Evolutionary conservation across 2,329 filamentous ascomycete species (phyloP).

Genomic region (Triangularia verruculosa): DNA sequence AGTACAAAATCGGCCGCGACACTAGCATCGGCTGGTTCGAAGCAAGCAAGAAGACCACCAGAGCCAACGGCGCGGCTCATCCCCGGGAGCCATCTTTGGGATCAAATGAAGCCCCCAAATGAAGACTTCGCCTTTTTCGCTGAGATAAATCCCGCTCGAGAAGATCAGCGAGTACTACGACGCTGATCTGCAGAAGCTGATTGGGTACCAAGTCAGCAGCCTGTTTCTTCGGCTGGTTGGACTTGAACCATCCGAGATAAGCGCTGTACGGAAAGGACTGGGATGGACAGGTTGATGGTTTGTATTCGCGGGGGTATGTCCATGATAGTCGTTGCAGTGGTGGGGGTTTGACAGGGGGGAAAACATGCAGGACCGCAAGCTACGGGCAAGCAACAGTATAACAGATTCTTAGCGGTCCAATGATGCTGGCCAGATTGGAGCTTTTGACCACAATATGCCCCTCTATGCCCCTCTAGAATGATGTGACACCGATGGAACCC

Average conservation of each 20-base stretch:
- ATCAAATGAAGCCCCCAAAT: conserved; percentile 25
- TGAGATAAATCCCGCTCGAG: conserved; percentile 24
- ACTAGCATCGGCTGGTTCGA: conserved; percentile 35
- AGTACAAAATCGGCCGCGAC: conserved; percentile 27
- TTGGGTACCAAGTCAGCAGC: conserved; percentile 28
- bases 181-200: conserved; percentile 25
- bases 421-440: not conserved
- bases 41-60: conserved; percentile 32
- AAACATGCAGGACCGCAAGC: not conserved
- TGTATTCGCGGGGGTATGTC: not conserved
- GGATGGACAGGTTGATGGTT: not conserved
- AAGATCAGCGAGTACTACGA: conserved; percentile 22
- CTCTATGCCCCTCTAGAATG: no score
- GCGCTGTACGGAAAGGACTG: conserved; percentile 7
- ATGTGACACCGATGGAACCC: not conserved
- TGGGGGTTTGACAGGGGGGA: not conserved
- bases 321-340: not conserved
- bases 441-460: not conserved
- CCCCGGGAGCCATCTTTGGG: conserved; percentile 38
- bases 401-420: not conserved
- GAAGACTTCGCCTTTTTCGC: conserved; percentile 19
- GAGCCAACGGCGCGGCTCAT: conserved; percentile 37
- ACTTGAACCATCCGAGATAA: conserved; percentile 24
- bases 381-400: not conserved
- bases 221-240: conserved; percentile 20